Conservation (phyloP, 345 rosid genomes). For the Noccaea caerulescens region DNA sequence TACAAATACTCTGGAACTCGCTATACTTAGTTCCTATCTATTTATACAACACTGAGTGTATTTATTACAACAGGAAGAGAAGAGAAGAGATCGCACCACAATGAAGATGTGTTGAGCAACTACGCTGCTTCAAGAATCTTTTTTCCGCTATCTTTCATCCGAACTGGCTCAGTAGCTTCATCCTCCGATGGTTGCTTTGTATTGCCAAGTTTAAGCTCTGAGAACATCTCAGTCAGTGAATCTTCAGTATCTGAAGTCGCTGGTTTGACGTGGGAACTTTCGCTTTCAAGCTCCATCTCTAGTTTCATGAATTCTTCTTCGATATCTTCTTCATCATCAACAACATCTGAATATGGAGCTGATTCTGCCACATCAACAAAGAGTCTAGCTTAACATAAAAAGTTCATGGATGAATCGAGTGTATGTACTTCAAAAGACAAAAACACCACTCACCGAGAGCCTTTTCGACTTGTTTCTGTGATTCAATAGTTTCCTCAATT, state of each 20-base stretch:
- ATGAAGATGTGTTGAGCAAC: constrained; percentile 23
- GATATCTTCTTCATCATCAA: constrained; percentile 73
- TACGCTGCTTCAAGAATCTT: constrained; percentile 59
- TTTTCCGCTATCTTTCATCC: constrained; percentile 42
- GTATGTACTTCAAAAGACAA: constrained; percentile 3
- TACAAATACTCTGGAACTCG: constrained; percentile 12
- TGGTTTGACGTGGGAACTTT: constrained; percentile 30
- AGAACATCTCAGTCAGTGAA: constrained; percentile 54
- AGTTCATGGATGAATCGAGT: neutral
- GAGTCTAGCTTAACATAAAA: constrained; percentile 21
- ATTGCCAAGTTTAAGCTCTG: constrained; percentile 61
- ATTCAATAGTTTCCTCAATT: constrained; percentile 68
- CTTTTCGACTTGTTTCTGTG: constrained; percentile 72
- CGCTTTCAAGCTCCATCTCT: constrained; percentile 65
- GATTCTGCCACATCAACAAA: constrained; percentile 52
- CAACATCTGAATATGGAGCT: constrained; percentile 51
- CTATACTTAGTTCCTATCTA: constrained; percentile 9
- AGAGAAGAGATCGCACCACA: constrained; percentile 28
- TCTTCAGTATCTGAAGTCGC: constrained; percentile 46
- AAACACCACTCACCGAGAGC: constrained; percentile 57
- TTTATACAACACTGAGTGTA: neutral
- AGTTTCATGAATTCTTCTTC: constrained; percentile 75
- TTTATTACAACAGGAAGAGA: constrained; percentile 9
- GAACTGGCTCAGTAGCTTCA: constrained; percentile 36
- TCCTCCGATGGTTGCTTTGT: constrained; percentile 30